Evolutionary conservation across 1,139 yeast species (phyloP).

Genomic region (Hyphopichia khmerensis): DNA sequence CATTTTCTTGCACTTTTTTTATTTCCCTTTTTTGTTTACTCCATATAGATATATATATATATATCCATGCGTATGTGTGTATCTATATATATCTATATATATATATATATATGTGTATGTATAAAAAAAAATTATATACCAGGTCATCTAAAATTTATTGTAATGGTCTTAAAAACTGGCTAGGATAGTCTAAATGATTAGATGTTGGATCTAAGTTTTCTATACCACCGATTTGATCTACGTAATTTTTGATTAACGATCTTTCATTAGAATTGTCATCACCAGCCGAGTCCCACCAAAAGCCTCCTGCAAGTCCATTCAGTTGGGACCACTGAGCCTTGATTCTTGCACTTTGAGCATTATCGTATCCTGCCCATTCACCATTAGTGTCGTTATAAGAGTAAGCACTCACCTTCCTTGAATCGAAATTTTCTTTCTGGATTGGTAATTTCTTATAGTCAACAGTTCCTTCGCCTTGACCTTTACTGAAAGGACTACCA

Average conservation of each 20-base stretch:
- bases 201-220: slow-evolving; percentile 12
- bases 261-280: slow-evolving; percentile 39
- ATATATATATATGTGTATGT: no score
- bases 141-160: neutral
- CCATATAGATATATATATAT: neutral
- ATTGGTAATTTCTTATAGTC: slow-evolving; percentile 55
- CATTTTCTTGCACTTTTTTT: neutral
- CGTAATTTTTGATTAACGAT: slow-evolving; percentile 43
- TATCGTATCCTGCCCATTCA: slow-evolving; percentile 67
- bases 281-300: slow-evolving; percentile 95
- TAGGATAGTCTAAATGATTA: slow-evolving; percentile 9
- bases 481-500: slow-evolving; percentile 42
- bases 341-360: slow-evolving; percentile 44
- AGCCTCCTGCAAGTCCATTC: slow-evolving; percentile 69
- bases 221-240: slow-evolving; percentile 39
- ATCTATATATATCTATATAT: no score
- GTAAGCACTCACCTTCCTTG: slow-evolving; percentile 55
- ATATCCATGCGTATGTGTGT: neutral
- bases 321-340: slow-evolving; percentile 62
- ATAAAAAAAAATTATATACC: no score
- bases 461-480: slow-evolving; percentile 47
- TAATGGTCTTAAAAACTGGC: neutral
- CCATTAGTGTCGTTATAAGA: slow-evolving; percentile 42
- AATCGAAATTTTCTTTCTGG: slow-evolving; percentile 50
- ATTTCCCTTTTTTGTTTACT: neutral